Conservation (phyloP, 1,284 basidiomycete genomes). For the Sporisorium exsertum region DNA sequence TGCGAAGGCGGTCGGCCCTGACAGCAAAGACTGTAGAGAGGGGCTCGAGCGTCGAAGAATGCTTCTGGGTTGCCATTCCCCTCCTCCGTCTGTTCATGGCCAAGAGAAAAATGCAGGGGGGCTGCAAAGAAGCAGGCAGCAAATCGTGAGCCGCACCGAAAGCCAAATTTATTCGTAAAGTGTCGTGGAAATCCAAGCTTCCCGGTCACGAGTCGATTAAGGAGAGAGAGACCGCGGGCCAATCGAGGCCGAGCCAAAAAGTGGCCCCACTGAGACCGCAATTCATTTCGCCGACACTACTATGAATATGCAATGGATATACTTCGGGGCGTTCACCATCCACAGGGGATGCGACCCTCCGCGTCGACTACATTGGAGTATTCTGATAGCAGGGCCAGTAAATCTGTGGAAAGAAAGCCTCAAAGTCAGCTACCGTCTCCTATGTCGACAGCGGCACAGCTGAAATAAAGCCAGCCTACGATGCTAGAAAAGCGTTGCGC, state of each 20-base stretch:
- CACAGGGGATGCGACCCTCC: too few species aligned
- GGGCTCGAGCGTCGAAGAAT: constrained; percentile 1
- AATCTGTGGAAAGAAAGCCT: too few species aligned
- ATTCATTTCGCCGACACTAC: not conserved
- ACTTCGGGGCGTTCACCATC: too few species aligned
- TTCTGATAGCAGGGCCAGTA: too few species aligned
- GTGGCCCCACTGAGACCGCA: not conserved
- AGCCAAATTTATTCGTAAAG: not conserved
- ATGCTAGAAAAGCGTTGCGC: too few species aligned
- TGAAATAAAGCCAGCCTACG: too few species aligned
- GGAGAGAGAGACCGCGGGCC: not conserved
- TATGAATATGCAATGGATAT: too few species aligned
- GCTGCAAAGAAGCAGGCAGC: too few species aligned
- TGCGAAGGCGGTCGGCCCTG: not conserved
- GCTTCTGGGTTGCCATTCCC: not conserved
- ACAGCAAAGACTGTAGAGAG: not conserved
- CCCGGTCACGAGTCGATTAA: not conserved
- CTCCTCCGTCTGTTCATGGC: not conserved
- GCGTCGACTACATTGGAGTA: too few species aligned
- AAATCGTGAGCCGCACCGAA: not conserved
- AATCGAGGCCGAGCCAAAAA: not conserved
- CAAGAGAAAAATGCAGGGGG: constrained; percentile 4
- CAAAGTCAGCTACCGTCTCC: too few species aligned
- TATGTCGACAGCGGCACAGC: too few species aligned
- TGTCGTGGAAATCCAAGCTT: not conserved